Base-by-base conservation (phyloP, 2,329 filamentous ascomycete genomes). In the Nothophaeocryptopus gaeumannii region DNA sequence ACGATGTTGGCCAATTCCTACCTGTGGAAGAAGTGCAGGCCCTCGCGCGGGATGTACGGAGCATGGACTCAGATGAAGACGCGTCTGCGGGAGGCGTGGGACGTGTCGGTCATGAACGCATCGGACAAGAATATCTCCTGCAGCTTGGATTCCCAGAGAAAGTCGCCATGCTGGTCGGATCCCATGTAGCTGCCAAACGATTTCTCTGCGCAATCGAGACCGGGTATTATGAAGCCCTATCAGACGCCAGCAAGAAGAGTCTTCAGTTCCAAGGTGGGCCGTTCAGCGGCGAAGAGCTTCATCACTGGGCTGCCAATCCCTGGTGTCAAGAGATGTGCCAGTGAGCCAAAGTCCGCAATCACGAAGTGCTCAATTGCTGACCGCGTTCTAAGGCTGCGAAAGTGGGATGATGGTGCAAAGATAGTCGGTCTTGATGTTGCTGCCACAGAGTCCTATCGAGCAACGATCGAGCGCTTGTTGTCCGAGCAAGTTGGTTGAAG, bases 1-100 rank as follows among this genome's bases (percentile, higher is more conserved):
- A 73, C 49, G 71, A 73, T 45, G 69, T 73, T 35, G 71, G 70
- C n/a, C 70, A 73, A 33, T 70, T 72, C 43, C 63, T 72, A 4
- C 71, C 70, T 59, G 37, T 43, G 5, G 32, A 42, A 8, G 43
- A 58, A 34, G 43, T 47, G 26, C 14, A 45, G 37, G 20, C 58
- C 2, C 53, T 67, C 31, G 51, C 51, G 5, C 61, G 59, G 26
- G 58, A 55, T 4, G 57, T 65, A 14, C 50, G 38, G 3, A 41
- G 36, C 16, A 58, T 56, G 55, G 37, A 30, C n/a, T 51, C 48
- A 10, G 12, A 35, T 4, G 13, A 36, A 2, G 46, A 46, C 16
- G 26, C 14, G 13, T 42, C 37, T 5, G 44, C 41, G 8, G 46
- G 29, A 9, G 67, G 65, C 33, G 65, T 70, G 11, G 68, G 70